Evolutionary conservation across 2,329 filamentous ascomycete genomes (phyloP), one percentile per base, ranked within the genome.

Genomic region (Arthrobotrys entomopaga): DNA sequence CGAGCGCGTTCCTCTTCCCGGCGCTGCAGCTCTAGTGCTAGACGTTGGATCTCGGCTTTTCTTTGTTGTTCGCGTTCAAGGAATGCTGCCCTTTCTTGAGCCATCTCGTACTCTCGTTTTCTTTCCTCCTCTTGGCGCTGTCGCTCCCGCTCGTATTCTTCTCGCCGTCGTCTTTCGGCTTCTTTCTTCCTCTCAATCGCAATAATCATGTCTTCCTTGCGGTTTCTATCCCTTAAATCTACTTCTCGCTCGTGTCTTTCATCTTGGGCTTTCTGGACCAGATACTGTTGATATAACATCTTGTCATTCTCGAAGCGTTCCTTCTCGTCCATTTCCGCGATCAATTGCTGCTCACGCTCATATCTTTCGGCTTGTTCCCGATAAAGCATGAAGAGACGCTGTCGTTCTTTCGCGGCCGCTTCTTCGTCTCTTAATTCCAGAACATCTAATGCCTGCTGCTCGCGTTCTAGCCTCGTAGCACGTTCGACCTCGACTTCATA

Each of bases 171-270:
- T 19, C 43, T 40, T 29, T 75, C 71, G 2, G 64, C 71, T 22
- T 75, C 71, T 46, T 75, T 69, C 48, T 69, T 69, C 16, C 53
- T 70, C 49, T 75, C 71, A 24, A 75, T 69, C 7, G 71, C 71
- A 16, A 70, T 26, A 19, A 64, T 20, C 64, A 70, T 70, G 19
- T 70, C 71, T 15, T 75, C 71, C n/a, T 65, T 38, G 5, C 65
- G 50, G 19, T 75, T 75, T 34, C 54, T 59, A 13, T 75, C 71
- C 60, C 65, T 52, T 2, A 75, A 38, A 22, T 69, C 48, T 8
- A 64, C 43, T 38, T 69, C 64, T 26, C 26, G 64, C 8, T 49
- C 65, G 3, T 75, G 42, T 13, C 71, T 50, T n/a, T 75, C 65
- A 53, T 75, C 65, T 26, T 75, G 71, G 20, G 59, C 58, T 34